phyloP scores from a whole-genome alignment of 2,329 filamentous ascomycete genomes.

The Clarireedia homoeocarpa region DNA sequence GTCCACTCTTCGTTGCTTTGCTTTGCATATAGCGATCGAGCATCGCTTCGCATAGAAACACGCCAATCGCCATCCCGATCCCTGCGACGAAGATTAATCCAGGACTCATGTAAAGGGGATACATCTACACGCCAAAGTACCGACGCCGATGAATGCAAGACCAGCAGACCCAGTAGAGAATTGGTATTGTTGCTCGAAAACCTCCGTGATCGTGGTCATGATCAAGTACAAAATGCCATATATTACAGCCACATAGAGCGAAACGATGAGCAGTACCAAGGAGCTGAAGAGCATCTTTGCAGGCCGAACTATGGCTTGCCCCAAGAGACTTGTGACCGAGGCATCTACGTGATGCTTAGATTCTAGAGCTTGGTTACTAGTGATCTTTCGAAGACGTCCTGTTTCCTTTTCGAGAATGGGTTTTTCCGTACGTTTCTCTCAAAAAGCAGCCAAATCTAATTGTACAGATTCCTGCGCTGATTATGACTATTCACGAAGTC shows the following conservation, averaged over 20 bases:
- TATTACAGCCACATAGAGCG: slow-evolving; percentile 37
- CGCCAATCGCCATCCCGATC: slow-evolving; percentile 23
- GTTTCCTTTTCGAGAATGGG: slow-evolving; percentile 37
- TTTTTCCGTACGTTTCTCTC: slow-evolving; percentile 42
- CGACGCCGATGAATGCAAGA: slow-evolving; percentile 35
- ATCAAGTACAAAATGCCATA: slow-evolving; percentile 29
- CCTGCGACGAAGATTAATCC: slow-evolving; percentile 13
- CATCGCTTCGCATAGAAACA: slow-evolving; percentile 18
- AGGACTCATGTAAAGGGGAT: too few species aligned
- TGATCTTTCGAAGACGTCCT: slow-evolving; percentile 23
- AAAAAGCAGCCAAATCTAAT: slow-evolving; percentile 2
- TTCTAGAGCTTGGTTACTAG: background rate
- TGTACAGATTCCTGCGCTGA: too few species aligned
- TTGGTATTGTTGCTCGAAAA: slow-evolving; percentile 10
- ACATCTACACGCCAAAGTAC: too few species aligned
- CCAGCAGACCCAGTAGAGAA: slow-evolving; percentile 32
- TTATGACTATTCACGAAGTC: too few species aligned
- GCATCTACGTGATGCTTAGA: background rate
- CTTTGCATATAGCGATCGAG: slow-evolving; percentile 32
- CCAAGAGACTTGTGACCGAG: background rate
- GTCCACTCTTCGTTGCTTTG: slow-evolving; percentile 39
- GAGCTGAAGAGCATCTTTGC: slow-evolving; percentile 30
- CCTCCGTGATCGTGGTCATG: slow-evolving; percentile 12
- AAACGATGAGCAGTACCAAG: slow-evolving; percentile 27
- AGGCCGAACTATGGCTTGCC: slow-evolving; percentile 26